Percentiles rank a stretch among this genome's conserved stretches.
These are phyloP conservation scores for Thelephora terrestris DNA, from an alignment of 1,284 basidiomycete genomes.

Conservation along the genomic window DNA sequence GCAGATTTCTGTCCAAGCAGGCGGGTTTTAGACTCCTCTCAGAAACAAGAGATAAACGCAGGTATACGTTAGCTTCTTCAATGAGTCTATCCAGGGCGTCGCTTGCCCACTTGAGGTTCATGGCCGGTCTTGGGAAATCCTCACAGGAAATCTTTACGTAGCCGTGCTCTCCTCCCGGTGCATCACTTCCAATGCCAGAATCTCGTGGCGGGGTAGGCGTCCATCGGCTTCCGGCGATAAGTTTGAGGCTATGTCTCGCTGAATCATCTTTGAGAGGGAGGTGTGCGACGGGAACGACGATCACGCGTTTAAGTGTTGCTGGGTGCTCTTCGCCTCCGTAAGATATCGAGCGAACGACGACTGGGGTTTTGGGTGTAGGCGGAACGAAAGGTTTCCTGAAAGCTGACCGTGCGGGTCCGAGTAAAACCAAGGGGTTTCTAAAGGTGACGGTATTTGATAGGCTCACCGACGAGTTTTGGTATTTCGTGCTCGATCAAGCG, in stretches of 20 bases:
- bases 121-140: slow-evolving; percentile 61
- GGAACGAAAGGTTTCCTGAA: slow-evolving; percentile 69
- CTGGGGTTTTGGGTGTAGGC: slow-evolving; percentile 43
- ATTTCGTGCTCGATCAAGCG: slow-evolving; percentile 79
- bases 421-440: slow-evolving; percentile 4
- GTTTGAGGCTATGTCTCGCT: slow-evolving; percentile 69
- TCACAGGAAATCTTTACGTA: slow-evolving; percentile 84
- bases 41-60: slow-evolving; percentile 2
- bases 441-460: neutral
- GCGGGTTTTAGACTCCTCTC: slow-evolving; percentile 3
- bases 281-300: slow-evolving; percentile 63
- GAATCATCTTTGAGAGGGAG: slow-evolving; percentile 52
- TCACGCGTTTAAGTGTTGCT: slow-evolving; percentile 53
- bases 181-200: slow-evolving; percentile 38
- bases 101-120: slow-evolving; percentile 84
- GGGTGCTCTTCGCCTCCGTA: slow-evolving; percentile 72
- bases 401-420: slow-evolving; percentile 30
- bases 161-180: slow-evolving; percentile 49
- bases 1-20: slow-evolving; percentile 31
- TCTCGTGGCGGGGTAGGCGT: slow-evolving; percentile 60
- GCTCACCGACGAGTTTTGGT: slow-evolving; percentile 71
- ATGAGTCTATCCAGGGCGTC: slow-evolving; percentile 69
- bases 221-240: slow-evolving; percentile 81
- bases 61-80: slow-evolving; percentile 66
- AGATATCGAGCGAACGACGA: slow-evolving; percentile 66